Evolutionary conservation across 1,139 yeast species (phyloP).

Genomic region (Taphrina deformans): DNA sequence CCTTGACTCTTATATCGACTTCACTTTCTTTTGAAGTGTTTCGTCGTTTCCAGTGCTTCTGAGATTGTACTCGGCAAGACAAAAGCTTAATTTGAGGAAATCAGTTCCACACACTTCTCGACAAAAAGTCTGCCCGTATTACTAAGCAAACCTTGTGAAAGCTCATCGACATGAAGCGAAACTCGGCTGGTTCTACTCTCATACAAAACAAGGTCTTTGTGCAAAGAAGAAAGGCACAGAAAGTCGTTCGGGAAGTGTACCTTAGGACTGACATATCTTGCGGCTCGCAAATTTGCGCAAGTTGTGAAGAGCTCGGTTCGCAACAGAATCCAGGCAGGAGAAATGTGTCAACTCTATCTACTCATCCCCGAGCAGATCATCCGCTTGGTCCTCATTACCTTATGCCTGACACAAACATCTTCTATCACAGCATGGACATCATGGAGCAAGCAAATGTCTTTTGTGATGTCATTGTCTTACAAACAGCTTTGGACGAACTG

Average conservation of each 20-base stretch:
- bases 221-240: constrained; percentile 22
- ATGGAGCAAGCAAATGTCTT: constrained; percentile 76
- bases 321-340: constrained; percentile 49
- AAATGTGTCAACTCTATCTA: constrained; percentile 47
- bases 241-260: constrained; percentile 87
- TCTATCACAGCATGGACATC: constrained; percentile 78
- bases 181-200: background rate
- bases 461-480: constrained; percentile 88
- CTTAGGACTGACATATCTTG: constrained; percentile 91
- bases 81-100: no score
- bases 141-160: no score
- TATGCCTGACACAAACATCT: constrained; percentile 84
- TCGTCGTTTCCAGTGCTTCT: no score
- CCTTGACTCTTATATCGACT: no score
- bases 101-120: no score
- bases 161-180: constrained; percentile 7
- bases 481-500: constrained; percentile 91
- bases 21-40: no score
- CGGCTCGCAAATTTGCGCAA: constrained; percentile 66
- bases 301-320: constrained; percentile 52
- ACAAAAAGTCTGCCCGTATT: no score
- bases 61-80: no score
- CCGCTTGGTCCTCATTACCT: constrained; percentile 66
- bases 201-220: constrained; percentile 17
- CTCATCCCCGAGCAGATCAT: constrained; percentile 58